phyloP scores from a whole-genome alignment of 2,329 filamentous ascomycete genomes.

The Shiraia bambusicola region DNA sequence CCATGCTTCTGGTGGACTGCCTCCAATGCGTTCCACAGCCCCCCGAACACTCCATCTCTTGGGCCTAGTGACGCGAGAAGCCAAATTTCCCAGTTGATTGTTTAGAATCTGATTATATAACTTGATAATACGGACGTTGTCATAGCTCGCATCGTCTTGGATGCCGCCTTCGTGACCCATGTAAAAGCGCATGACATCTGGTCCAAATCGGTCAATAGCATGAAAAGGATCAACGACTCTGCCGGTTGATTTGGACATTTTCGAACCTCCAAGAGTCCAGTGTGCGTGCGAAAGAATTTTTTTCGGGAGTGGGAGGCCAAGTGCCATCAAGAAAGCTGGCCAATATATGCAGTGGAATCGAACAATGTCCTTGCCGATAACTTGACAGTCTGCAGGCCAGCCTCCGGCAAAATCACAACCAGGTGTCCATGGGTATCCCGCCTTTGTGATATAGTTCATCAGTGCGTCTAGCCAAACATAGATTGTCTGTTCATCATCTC shows the following conservation, averaged over 20 bases:
- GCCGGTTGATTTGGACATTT: slow-evolving; percentile 95
- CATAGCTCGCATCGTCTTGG: slow-evolving; percentile 77
- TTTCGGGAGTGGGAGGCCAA: slow-evolving; percentile 75
- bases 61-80: slow-evolving; percentile 67
- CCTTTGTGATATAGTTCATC: slow-evolving; percentile 87
- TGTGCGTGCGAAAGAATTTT: slow-evolving; percentile 87
- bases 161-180: slow-evolving; percentile 79
- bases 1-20: slow-evolving; percentile 31
- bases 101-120: slow-evolving; percentile 80
- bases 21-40: slow-evolving; percentile 52
- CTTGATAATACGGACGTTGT: slow-evolving; percentile 72
- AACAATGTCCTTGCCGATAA: slow-evolving; percentile 95
- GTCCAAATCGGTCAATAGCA: slow-evolving; percentile 82
- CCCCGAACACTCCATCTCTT: slow-evolving; percentile 69
- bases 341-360: slow-evolving; percentile 97
- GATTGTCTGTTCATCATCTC: slow-evolving; percentile 82
- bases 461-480: slow-evolving; percentile 98
- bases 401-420: slow-evolving; percentile 62
- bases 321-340: slow-evolving; percentile 91
- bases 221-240: slow-evolving; percentile 95
- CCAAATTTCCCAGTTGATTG: slow-evolving; percentile 76
- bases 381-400: slow-evolving; percentile 90
- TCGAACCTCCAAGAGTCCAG: slow-evolving; percentile 87
- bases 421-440: slow-evolving; percentile 80
- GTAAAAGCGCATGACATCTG: slow-evolving; percentile 88